phyloP scores from a whole-genome alignment of 768 basidiomycete genomes.

The Myochromella boudieri region DNA sequence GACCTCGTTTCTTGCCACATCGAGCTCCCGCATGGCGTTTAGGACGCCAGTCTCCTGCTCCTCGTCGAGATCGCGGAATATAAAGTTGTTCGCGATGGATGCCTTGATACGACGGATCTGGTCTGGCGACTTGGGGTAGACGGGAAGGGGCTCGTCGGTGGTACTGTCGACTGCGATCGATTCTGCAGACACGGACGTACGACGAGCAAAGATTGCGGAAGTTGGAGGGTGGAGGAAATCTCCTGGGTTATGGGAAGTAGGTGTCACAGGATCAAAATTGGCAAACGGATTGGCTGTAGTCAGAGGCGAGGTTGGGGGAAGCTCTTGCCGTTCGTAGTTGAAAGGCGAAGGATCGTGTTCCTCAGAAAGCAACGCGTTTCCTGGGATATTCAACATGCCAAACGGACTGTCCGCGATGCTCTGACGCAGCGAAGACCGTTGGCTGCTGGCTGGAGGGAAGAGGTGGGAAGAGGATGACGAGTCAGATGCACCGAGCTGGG shows the following conservation, averaged over 20 bases:
- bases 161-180: slow-evolving; percentile 83
- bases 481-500: slow-evolving; percentile 30
- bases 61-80: slow-evolving; percentile 95
- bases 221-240: slow-evolving; percentile 75
- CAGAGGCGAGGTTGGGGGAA: slow-evolving; percentile 62
- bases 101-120: slow-evolving; percentile 87
- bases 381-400: slow-evolving; percentile 77
- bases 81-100: slow-evolving; percentile 86
- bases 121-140: slow-evolving; percentile 75
- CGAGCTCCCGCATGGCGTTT: slow-evolving; percentile 92
- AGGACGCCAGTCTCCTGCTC: slow-evolving; percentile 93
- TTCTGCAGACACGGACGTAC: slow-evolving; percentile 95
- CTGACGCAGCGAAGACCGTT: slow-evolving; percentile 57
- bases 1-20: slow-evolving; percentile 71
- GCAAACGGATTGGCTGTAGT: slow-evolving; percentile 52
- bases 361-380: slow-evolving; percentile 69
- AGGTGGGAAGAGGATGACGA: slow-evolving; percentile 55
- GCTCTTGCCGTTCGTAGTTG: slow-evolving; percentile 56
- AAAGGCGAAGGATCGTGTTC: slow-evolving; percentile 56
- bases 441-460: slow-evolving; percentile 38
- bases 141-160: slow-evolving; percentile 66
- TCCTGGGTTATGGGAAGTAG: slow-evolving; percentile 48
- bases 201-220: slow-evolving; percentile 81
- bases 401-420: slow-evolving; percentile 68
- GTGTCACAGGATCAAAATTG: slow-evolving; percentile 47